Conservation (phyloP, 1,284 basidiomycete genomes). For the Apiotrichum gamsii region DNA sequence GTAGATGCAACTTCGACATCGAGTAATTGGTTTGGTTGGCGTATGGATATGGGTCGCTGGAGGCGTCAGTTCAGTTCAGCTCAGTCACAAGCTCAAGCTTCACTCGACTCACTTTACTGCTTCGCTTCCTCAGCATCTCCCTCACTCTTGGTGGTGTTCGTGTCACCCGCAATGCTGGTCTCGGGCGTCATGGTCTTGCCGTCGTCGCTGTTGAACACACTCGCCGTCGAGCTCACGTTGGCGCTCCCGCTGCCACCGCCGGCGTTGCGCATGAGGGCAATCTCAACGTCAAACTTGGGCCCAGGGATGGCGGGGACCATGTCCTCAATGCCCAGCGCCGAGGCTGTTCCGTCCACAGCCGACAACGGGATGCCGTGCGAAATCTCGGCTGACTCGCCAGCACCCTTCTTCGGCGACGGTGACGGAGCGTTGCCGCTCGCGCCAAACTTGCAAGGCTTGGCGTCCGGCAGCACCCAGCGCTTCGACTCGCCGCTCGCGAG, state of each 20-base stretch:
- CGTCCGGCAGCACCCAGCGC: slow-evolving; percentile 66
- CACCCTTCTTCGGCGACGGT: slow-evolving; percentile 14
- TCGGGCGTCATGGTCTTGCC: slow-evolving; percentile 22
- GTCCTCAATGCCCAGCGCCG: slow-evolving; percentile 15
- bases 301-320: slow-evolving; percentile 6
- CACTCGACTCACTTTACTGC: slow-evolving; percentile 2
- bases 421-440: background rate
- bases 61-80: background rate
- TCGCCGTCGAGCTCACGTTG: slow-evolving; percentile 18
- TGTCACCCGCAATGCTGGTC: slow-evolving; percentile 23
- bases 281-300: slow-evolving; percentile 32
- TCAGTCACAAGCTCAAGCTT: too few relatives aligned
- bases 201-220: slow-evolving; percentile 18
- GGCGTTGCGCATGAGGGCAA: slow-evolving; percentile 35
- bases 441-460: slow-evolving; percentile 41
- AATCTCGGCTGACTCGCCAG: slow-evolving; percentile 14
- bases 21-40: slow-evolving; percentile 1
- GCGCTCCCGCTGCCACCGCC: slow-evolving; percentile 13
- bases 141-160: slow-evolving; percentile 12
- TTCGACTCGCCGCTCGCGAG: slow-evolving; percentile 58
- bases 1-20: background rate
- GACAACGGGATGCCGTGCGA: slow-evolving; percentile 14
- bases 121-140: slow-evolving; percentile 9
- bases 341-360: slow-evolving; percentile 1
- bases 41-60: background rate